These are phyloP conservation scores for Tephrocybe sp. DNA, from an alignment of 768 basidiomycete species.

Conservation along the genomic window DNA sequence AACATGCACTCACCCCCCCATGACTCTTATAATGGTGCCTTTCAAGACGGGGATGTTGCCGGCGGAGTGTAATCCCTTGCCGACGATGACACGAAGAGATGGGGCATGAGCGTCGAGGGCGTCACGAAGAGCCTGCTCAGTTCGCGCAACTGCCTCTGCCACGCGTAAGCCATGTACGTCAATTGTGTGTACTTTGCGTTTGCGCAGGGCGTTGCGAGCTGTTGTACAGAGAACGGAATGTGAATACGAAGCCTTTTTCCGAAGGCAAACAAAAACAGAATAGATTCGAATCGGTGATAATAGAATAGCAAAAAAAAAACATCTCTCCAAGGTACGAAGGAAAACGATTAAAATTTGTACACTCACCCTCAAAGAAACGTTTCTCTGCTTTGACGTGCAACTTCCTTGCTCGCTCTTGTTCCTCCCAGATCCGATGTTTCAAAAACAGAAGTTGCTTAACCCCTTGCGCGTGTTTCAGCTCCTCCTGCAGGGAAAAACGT, in stretches of 20 bases:
- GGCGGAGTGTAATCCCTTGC: conserved; percentile 81
- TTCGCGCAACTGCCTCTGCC: conserved; percentile 42
- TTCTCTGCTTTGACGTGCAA: conserved; percentile 46
- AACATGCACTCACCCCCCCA: conserved; percentile 53
- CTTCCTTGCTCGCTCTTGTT: conserved; percentile 31
- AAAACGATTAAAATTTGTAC: conserved; percentile 3
- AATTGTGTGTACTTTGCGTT: conserved; percentile 31
- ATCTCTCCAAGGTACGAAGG: not conserved
- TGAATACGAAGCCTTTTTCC: conserved; percentile 8
- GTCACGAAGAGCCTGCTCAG: conserved; percentile 41
- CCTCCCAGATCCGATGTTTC: conserved; percentile 34
- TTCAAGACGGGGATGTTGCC: conserved; percentile 74
- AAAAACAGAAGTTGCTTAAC: conserved; percentile 38
- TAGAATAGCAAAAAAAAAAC: not conserved
- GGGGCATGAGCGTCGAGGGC: conserved; percentile 31
- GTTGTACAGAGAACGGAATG: not conserved
- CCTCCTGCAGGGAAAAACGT: conserved; percentile 22
- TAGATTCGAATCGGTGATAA: not conserved
- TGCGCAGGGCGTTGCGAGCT: conserved; percentile 39
- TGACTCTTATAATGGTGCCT: conserved; percentile 72
- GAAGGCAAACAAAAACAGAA: not conserved
- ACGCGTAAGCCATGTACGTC: conserved; percentile 52
- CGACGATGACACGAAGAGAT: conserved; percentile 47
- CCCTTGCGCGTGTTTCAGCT: conserved; percentile 29
- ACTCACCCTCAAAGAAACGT: conserved; percentile 43